Percentiles rank a stretch among this genome's conserved stretches.
Evolutionary conservation across 192 early-diverging fungal genomes (phyloP).

Genomic region (Haplosporangium gracile): DNA sequence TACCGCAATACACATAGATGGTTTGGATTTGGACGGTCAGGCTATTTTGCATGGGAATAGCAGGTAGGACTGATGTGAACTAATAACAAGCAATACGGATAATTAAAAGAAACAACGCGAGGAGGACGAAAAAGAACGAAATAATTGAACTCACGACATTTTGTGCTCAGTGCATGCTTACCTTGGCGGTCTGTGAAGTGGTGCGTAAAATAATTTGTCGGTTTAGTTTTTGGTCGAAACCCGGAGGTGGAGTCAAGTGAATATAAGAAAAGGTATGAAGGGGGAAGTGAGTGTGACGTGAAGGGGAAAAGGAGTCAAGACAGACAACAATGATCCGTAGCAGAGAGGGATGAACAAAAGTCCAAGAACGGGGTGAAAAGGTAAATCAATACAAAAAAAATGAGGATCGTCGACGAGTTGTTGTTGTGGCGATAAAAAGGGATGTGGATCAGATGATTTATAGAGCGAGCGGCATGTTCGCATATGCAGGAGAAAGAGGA

Average conservation of each 20-base stretch:
- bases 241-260: not conserved
- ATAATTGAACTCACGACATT: not conserved
- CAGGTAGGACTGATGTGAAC: not conserved
- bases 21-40: not conserved
- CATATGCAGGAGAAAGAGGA: not conserved
- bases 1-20: not conserved
- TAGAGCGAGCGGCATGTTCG: too few species aligned
- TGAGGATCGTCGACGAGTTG: not conserved
- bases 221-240: not conserved
- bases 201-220: not conserved
- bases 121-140: too few species aligned
- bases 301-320: not conserved
- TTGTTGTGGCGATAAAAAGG: too few species aligned
- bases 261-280: not conserved
- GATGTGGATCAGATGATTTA: too few species aligned
- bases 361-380: not conserved
- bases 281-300: not conserved
- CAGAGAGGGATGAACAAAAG: not conserved
- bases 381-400: not conserved
- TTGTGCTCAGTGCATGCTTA: not conserved
- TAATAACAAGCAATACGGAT: not conserved
- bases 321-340: not conserved
- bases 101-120: not conserved
- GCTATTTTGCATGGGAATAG: not conserved
- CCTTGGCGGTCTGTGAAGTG: not conserved